Evolutionary conservation across 2,329 filamentous ascomycete species (phyloP).

Genomic region (Phialocephala subalpina): DNA sequence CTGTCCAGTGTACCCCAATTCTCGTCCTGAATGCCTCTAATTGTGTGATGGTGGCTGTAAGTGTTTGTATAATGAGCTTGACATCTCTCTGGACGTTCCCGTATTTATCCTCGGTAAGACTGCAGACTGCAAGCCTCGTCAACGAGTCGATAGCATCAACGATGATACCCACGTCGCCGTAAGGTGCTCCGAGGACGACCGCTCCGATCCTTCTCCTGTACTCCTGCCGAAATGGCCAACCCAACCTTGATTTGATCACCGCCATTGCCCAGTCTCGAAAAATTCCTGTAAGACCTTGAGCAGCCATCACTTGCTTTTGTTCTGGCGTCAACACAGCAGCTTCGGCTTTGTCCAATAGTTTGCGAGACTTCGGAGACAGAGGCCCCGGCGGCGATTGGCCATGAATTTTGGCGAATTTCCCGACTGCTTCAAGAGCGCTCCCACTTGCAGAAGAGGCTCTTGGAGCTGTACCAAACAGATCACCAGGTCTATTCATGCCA

Average conservation of each 20-base stretch:
- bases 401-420: slow-evolving; percentile 40
- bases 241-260: slow-evolving; percentile 61
- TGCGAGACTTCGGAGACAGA: slow-evolving; percentile 47
- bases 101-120: slow-evolving; percentile 81
- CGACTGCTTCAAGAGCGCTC: slow-evolving; percentile 34
- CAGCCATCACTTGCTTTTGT: slow-evolving; percentile 61
- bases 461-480: slow-evolving; percentile 38
- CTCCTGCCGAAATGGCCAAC: slow-evolving; percentile 73
- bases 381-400: slow-evolving; percentile 37
- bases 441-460: slow-evolving; percentile 28
- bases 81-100: slow-evolving; percentile 89
- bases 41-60: slow-evolving; percentile 73
- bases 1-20: slow-evolving; percentile 79
- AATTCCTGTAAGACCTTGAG: slow-evolving; percentile 57
- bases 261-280: slow-evolving; percentile 56
- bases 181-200: slow-evolving; percentile 77
- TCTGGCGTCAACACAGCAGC: slow-evolving; percentile 47
- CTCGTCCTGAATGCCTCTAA: slow-evolving; percentile 71
- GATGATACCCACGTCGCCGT: slow-evolving; percentile 73
- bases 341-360: slow-evolving; percentile 51
- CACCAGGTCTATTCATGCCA: slow-evolving; percentile 34
- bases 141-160: slow-evolving; percentile 77
- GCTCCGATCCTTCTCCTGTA: slow-evolving; percentile 71
- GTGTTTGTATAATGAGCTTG: slow-evolving; percentile 73
- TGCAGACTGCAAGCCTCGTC: slow-evolving; percentile 73